Conservation (phyloP, 2,329 filamentous ascomycete genomes). For the Hymenoscyphus scutula region DNA sequence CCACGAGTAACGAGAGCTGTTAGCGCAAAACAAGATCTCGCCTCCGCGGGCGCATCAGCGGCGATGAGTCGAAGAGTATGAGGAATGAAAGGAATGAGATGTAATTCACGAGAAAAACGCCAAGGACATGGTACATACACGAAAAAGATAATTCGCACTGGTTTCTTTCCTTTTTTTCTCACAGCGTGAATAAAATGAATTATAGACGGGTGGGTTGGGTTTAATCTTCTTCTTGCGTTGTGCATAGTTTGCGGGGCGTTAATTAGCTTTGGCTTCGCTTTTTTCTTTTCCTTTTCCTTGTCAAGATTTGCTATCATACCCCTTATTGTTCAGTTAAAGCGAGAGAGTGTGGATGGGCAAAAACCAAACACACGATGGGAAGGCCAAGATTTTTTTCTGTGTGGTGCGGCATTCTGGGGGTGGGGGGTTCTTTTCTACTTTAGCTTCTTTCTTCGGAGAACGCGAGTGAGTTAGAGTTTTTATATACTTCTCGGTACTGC, state of each 20-base stretch:
- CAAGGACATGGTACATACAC: conserved; percentile 18
- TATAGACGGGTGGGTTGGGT: conserved; percentile 13
- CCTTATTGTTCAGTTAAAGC: conserved; percentile 2
- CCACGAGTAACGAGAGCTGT: conserved; percentile 57
- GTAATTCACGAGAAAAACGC: conserved; percentile 16
- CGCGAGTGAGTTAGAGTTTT: not conserved
- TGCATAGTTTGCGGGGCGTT: conserved; percentile 6
- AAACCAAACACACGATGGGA: not conserved
- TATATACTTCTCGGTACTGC: not conserved
- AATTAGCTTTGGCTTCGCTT: conserved; percentile 2
- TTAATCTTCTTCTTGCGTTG: conserved; percentile 3
- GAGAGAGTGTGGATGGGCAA: conserved; percentile 3
- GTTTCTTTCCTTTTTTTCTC: not conserved
- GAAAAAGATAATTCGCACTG: conserved; percentile 7
- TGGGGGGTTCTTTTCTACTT: not conserved
- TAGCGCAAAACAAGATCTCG: conserved; percentile 58
- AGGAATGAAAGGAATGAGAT: conserved; percentile 13
- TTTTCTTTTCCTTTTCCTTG: not conserved
- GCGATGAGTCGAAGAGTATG: conserved; percentile 51
- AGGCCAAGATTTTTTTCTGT: too few relatives aligned
- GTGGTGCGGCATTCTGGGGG: not conserved
- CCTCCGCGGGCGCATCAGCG: conserved; percentile 56
- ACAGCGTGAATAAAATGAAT: conserved; percentile 8
- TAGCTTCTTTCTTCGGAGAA: not conserved
- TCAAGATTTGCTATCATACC: conserved; percentile 10